Base-by-base conservation (phyloP, 352 stramenopile genomes). In the Phytophthora quininea region DNA sequence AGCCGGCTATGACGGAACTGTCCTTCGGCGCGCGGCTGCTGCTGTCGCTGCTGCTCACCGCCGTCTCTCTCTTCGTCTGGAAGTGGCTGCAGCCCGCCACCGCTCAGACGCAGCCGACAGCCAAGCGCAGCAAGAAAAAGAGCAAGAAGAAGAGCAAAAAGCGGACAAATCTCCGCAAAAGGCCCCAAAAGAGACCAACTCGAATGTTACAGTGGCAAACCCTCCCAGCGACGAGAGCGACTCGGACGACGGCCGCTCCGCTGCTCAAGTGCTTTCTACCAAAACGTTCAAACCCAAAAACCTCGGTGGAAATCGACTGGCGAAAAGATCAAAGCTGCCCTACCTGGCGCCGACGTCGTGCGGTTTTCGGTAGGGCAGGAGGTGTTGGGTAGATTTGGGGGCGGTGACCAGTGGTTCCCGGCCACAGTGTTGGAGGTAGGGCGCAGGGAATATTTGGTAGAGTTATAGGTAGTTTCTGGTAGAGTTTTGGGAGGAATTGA, bases 241-340 rank as follows among this genome's bases (percentile, higher is more conserved):
- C 37, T 75, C 77, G 38, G 83, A 93, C 54, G 81, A 87, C 37
- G 81, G 79, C 6, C 78, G 82, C 6, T 77, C 72, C 15, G 86
- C 80, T n/a, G 71, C 70, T n/a, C 67, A 95, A 74, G 65, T 92
- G 37, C 53, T 95, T 40, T 67, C 83, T 10, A 78, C 73, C 9
- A 79, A 82, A 45, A 86, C 76, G 46, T 95, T 95, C 60, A 76
- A 88, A 53, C 76, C 80, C 8, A 86, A 77, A 43, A 81, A 67
- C 31, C 69, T 95, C 9, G 79, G 83, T 9, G 81, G 73, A 8
- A 59, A 6, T 15, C 54, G 54, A 0, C 64, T 66, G 9, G 55
- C 58, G 4, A 62, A 59, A 3, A 65, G 37, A 75, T 78, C 54
- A 57, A 78, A 29, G 54, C 64, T 15, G 50, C 73, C 6, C 38